Conservation (phyloP, 495 filamentous ascomycete species). For the Geopyxis carbonaria region DNA sequence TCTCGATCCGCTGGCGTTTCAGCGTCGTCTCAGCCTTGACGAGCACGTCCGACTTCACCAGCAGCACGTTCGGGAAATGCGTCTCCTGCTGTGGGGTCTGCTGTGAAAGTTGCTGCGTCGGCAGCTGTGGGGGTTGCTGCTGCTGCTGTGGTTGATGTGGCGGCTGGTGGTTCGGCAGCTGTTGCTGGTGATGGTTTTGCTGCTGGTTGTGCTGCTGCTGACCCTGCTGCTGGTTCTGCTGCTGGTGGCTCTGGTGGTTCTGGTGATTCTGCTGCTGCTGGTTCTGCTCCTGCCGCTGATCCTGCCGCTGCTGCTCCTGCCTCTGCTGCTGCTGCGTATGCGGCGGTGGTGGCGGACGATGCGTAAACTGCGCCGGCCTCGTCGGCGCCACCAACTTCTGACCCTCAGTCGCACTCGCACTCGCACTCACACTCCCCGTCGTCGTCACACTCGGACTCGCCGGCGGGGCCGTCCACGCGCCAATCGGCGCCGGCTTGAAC, state of each 20-base stretch:
- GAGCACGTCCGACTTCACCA: conserved; percentile 69
- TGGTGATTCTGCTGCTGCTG: too few relatives aligned
- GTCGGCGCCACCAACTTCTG: too few relatives aligned
- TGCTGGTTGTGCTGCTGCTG: conserved; percentile 1
- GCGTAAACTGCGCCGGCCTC: too few relatives aligned
- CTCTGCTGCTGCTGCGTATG: conserved; percentile 22
- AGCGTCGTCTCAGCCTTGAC: conserved; percentile 67
- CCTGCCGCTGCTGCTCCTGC: too few relatives aligned
- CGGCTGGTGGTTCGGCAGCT: conserved; percentile 4
- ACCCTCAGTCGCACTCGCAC: too few relatives aligned
- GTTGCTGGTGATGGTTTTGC: background rate
- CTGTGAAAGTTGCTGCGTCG: background rate
- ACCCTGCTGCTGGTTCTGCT: background rate
- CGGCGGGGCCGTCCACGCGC: conserved; percentile 3
- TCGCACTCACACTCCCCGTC: too few relatives aligned
- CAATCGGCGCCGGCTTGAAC: conserved; percentile 41
- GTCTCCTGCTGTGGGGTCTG: conserved; percentile 22
- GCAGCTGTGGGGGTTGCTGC: background rate
- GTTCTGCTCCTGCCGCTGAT: too few relatives aligned
- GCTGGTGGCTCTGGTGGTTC: conserved; percentile 4
- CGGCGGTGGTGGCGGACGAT: conserved; percentile 16
- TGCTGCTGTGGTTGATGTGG: conserved; percentile 6
- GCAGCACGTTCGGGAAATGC: conserved; percentile 58
- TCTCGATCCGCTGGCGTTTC: conserved; percentile 66
- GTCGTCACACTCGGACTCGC: too few relatives aligned